These are phyloP conservation scores for Capronia americana DNA, from an alignment of 2,329 filamentous ascomycete species.

Conservation along the genomic window DNA sequence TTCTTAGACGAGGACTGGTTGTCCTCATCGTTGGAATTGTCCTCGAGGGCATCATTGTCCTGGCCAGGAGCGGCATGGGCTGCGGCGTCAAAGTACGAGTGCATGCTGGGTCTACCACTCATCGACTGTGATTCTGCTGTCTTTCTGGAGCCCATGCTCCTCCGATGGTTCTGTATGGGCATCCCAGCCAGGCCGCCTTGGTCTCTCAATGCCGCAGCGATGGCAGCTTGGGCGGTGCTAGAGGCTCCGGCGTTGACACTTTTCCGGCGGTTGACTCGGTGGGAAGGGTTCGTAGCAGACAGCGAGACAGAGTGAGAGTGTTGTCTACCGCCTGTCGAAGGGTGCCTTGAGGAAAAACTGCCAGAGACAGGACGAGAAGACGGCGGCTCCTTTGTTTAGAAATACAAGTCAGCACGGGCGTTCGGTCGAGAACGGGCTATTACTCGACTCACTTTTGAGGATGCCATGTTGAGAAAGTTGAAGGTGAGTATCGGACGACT, in stretches of 20 bases:
- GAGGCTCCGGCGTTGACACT: constrained; percentile 80
- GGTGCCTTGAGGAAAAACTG: constrained; percentile 38
- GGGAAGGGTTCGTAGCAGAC: constrained; percentile 76
- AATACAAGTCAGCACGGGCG: constrained; percentile 36
- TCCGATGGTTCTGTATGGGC: constrained; percentile 61
- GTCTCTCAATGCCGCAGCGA: constrained; percentile 76
- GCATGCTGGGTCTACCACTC: constrained; percentile 49
- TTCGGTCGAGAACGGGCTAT: constrained; percentile 24
- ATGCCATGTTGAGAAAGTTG: constrained; percentile 31
- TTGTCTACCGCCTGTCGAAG: constrained; percentile 41
- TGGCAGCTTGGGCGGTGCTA: constrained; percentile 70
- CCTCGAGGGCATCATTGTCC: constrained; percentile 49
- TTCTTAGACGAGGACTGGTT: constrained; percentile 53
- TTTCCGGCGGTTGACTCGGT: constrained; percentile 91
- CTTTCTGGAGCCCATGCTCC: constrained; percentile 71
- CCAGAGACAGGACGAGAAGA: constrained; percentile 39
- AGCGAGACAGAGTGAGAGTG: constrained; percentile 83
- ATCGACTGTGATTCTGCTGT: constrained; percentile 45
- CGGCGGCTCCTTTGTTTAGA: constrained; percentile 39
- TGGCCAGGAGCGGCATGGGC: constrained; percentile 36
- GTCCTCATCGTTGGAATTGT: constrained; percentile 50
- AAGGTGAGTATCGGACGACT: constrained; percentile 31
- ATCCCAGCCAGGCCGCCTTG: constrained; percentile 66
- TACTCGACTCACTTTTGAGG: constrained; percentile 34
- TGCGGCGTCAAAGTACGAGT: constrained; percentile 51